Conservation (phyloP, 345 rosid species). For the Gynandropsis gynandra region DNA sequence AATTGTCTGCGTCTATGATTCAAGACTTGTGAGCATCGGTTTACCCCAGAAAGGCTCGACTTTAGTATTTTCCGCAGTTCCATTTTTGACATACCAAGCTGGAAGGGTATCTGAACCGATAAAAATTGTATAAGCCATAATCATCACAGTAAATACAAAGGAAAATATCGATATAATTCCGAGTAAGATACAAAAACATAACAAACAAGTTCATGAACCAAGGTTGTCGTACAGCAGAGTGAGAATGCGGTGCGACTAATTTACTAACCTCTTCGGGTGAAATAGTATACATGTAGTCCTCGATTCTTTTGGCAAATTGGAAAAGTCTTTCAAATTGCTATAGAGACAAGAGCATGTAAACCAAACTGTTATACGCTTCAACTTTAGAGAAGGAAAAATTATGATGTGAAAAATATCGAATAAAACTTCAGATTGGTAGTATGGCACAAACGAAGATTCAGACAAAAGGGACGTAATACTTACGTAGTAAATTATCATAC, state of each 20-base stretch:
- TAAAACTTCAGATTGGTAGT: no score
- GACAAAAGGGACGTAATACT: constrained; percentile 28
- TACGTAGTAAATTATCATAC: constrained; percentile 89
- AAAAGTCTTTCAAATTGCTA: constrained; percentile 87
- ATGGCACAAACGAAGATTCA: constrained; percentile 1
- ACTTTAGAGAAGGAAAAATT: neutral
- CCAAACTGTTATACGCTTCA: neutral
- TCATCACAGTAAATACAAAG: no score
- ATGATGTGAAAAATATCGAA: no score
- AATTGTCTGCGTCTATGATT: no score
- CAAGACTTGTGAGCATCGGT: constrained; percentile 6
- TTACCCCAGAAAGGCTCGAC: constrained; percentile 86
- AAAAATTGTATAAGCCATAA: constrained; percentile 10
- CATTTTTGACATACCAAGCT: constrained; percentile 77
- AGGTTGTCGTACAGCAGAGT: no score
- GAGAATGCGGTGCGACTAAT: no score
- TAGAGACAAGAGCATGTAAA: no score
- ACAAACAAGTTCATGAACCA: no score
- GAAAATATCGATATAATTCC: no score
- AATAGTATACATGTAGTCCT: no score
- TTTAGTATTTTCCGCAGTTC: constrained; percentile 83
- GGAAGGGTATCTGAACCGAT: constrained; percentile 73
- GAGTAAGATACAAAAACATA: no score
- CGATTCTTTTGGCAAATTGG: constrained; percentile 23
- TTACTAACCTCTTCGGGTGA: no score